A percentile compares a stretch with the other conserved stretches of the same genome.
Evolutionary conservation across 257 asterid genomes (phyloP).

Genomic region (Prunella vulgaris): DNA sequence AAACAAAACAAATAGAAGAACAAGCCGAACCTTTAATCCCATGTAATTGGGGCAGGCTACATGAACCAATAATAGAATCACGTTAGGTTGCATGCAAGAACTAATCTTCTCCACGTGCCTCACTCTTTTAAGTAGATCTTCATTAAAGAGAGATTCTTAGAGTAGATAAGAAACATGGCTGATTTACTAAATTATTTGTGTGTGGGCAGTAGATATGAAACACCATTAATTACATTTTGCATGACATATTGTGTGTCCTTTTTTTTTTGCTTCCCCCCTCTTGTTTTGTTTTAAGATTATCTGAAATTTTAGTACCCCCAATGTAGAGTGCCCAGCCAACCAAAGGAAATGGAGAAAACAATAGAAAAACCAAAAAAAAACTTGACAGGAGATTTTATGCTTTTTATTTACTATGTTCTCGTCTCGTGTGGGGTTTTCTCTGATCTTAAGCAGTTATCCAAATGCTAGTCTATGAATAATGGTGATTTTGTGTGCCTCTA

Average conservation of each 20-base stretch:
- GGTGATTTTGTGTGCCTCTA: background rate
- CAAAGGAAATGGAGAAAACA: background rate
- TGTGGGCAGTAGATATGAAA: background rate
- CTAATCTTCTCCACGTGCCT: too few relatives aligned
- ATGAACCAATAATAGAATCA: too few relatives aligned
- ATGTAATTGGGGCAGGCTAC: too few relatives aligned
- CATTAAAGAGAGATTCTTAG: too few relatives aligned
- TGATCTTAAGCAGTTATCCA: background rate
- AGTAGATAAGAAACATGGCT: background rate
- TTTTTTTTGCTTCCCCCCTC: background rate
- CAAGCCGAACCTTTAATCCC: background rate
- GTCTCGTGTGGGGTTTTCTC: slow-evolving; percentile 6
- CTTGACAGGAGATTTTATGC: background rate
- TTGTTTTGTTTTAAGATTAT: background rate
- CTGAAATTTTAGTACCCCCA: background rate
- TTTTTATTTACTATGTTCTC: background rate
- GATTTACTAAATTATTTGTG: background rate
- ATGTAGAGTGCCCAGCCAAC: background rate
- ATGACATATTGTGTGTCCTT: background rate
- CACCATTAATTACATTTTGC: background rate
- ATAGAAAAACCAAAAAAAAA: background rate
- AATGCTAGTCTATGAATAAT: background rate
- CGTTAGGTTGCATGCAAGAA: too few relatives aligned
- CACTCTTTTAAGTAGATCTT: too few relatives aligned
- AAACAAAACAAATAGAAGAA: too few relatives aligned